Evolutionary conservation across 768 basidiomycete genomes (phyloP), one percentile per base, ranked within the genome.

Genomic region (Tylopilus rubrobrunneus): DNA sequence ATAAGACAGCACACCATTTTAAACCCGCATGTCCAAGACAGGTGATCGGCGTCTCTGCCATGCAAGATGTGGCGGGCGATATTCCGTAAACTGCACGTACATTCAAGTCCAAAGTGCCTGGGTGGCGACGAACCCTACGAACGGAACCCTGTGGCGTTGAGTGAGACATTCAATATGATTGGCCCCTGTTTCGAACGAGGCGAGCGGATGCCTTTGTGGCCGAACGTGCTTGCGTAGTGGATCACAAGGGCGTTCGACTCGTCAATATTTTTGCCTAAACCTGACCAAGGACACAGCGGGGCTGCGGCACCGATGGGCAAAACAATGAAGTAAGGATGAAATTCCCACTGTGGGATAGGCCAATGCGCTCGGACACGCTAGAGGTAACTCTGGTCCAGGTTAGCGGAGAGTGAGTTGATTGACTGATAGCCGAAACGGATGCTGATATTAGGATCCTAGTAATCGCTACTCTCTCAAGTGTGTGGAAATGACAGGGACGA

Each of bases 261-360:
- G 44, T 27, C 54, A 9, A 42, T 31, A 14, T 12, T 34, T 15
- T 14, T 25, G 39, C 36, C 49, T 25, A 21, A 27, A 34, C 49
- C 34, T 44, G 27, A 28, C 23, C 28, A 31, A 9, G 23, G 34
- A 19, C 14, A 19, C 25, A 42, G 19, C 37, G 52, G 39, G 31
- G 41, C 52, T 39, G 46, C 40, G 46, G 55, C 33, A 51, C 45
- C 40, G 48, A 25, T 41, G 34, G 25, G 31, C 25, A 40, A 49
- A 12, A 31, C 5, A 17, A 17, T 42, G 41, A 11, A 39, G 37
- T 6, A 39, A n/a, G 9, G 17, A 11, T 11, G 17, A 4, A 0
- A 11, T 67, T 66, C 65, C 57, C 65, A 68, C 55, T 57, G 61
- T 66, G 66, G 51, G 57, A 67, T 44, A 50, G 15, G n/a, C 39